These are phyloP conservation scores for Lagerstroemia speciosa DNA, from an alignment of 345 rosid genomes.

Conservation along the genomic window DNA sequence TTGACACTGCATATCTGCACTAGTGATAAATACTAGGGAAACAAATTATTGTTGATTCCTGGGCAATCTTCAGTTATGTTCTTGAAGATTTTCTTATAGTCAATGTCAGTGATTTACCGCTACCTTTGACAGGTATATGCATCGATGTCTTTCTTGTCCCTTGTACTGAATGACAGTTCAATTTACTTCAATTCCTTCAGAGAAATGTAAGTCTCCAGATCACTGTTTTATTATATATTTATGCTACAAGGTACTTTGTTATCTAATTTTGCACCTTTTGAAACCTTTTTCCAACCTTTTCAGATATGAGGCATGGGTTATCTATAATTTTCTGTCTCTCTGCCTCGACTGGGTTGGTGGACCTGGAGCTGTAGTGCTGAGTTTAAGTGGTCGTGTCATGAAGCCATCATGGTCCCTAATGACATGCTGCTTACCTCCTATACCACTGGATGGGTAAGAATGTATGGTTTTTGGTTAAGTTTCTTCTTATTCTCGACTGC, in stretches of 20 bases:
- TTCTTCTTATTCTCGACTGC: neutral
- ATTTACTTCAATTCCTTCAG: slow-evolving; percentile 90
- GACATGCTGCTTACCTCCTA: slow-evolving; percentile 93
- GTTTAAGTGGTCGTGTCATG: slow-evolving; percentile 75
- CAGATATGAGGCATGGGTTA: slow-evolving; percentile 99
- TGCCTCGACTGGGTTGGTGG: slow-evolving; percentile 99
- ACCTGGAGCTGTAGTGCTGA: slow-evolving; percentile 89
- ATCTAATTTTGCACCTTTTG: neutral
- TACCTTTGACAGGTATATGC: slow-evolving; percentile 62
- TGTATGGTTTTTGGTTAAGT: neutral
- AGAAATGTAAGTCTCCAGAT: slow-evolving; percentile 67
- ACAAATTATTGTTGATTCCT: neutral
- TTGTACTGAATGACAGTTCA: slow-evolving; percentile 52
- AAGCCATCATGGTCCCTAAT: slow-evolving; percentile 79
- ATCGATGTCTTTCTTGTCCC: slow-evolving; percentile 79
- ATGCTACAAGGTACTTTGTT: neutral
- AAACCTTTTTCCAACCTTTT: slow-evolving; percentile 6
- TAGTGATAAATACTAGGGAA: neutral
- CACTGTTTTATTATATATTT: neutral
- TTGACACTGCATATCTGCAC: neutral
- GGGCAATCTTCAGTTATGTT: neutral
- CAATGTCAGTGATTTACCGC: neutral
- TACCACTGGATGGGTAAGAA: slow-evolving; percentile 88
- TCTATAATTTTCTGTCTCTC: slow-evolving; percentile 79
- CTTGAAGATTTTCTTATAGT: neutral